These are phyloP conservation scores for Conringia planisiliqua DNA, from an alignment of 345 rosid species.

Conservation along the genomic window DNA sequence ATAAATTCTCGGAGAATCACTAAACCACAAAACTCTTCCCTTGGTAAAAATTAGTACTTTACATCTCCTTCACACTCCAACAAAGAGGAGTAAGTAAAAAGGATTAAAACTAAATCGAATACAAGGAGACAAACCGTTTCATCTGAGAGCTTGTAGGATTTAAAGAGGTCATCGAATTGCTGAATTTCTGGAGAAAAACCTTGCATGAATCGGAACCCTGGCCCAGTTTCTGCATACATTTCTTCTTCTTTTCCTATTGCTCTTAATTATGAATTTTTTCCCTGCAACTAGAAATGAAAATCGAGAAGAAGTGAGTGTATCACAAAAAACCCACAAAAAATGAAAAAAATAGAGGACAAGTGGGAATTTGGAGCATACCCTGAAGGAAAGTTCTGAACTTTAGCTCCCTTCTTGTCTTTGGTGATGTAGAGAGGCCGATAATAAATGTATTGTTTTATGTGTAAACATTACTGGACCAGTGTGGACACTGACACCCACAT, in stretches of 20 bases:
- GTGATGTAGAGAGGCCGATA: slow-evolving; percentile 25
- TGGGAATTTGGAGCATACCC: slow-evolving; percentile 26
- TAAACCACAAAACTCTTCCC: not conserved
- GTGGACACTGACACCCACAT: too few relatives aligned
- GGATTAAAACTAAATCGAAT: not conserved
- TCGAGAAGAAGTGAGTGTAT: slow-evolving; percentile 2
- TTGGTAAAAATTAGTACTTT: too few relatives aligned
- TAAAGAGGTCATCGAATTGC: slow-evolving; percentile 69
- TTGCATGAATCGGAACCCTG: slow-evolving; percentile 60
- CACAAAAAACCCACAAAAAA: not conserved
- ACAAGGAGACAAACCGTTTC: slow-evolving; percentile 43
- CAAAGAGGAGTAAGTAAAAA: not conserved
- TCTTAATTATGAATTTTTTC: not conserved
- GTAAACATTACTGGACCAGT: not conserved
- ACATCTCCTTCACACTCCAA: too few relatives aligned
- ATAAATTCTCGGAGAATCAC: not conserved
- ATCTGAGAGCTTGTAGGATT: slow-evolving; percentile 51
- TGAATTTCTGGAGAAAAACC: slow-evolving; percentile 53
- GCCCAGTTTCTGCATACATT: slow-evolving; percentile 80
- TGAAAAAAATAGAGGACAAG: slow-evolving; percentile 1
- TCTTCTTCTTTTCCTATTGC: not conserved
- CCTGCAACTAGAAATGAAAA: slow-evolving; percentile 3
- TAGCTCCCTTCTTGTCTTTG: slow-evolving; percentile 18
- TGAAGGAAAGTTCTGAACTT: slow-evolving; percentile 23
- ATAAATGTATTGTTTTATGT: not conserved